A percentile compares a stretch with the other conserved stretches of the same genome.
phyloP scores from a whole-genome alignment of 352 stramenopile genomes.

The Elongisporangium undulatum region DNA sequence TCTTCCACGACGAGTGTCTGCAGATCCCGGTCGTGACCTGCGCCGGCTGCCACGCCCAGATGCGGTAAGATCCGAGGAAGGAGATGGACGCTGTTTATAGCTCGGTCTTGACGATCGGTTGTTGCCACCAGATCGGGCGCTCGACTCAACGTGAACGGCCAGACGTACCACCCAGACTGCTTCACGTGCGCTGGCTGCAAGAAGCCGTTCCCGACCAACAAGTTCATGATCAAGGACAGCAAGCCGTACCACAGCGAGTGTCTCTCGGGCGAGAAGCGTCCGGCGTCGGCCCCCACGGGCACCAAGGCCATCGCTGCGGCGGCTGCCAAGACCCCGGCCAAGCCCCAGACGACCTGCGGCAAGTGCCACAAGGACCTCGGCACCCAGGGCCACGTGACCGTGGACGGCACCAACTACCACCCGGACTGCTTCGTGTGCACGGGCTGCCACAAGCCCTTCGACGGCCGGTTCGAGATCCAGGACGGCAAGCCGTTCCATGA shows the following conservation, averaged over 20 bases:
- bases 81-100: not conserved
- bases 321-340: not conserved
- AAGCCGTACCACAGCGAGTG: conserved; percentile 64
- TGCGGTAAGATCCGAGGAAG: not conserved
- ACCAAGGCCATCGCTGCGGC: not conserved
- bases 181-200: conserved; percentile 46
- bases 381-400: conserved; percentile 25
- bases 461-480: not conserved
- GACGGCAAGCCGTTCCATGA: not conserved
- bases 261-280: conserved; percentile 12
- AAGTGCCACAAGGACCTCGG: conserved; percentile 8
- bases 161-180: conserved; percentile 41
- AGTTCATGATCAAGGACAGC: conserved; percentile 48
- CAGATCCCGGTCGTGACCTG: not conserved
- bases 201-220: conserved; percentile 16
- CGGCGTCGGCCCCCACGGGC: not conserved
- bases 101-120: not conserved
- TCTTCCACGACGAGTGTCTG: not conserved
- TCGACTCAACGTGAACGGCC: conserved; percentile 29
- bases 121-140: conserved; percentile 16
- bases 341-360: not conserved
- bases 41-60: not conserved
- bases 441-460: conserved; percentile 22
- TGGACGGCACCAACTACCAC: conserved; percentile 36
- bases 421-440: conserved; percentile 46